Evolutionary conservation across 139 green algal species (phyloP).

Genomic region (Closterium sp.): DNA sequence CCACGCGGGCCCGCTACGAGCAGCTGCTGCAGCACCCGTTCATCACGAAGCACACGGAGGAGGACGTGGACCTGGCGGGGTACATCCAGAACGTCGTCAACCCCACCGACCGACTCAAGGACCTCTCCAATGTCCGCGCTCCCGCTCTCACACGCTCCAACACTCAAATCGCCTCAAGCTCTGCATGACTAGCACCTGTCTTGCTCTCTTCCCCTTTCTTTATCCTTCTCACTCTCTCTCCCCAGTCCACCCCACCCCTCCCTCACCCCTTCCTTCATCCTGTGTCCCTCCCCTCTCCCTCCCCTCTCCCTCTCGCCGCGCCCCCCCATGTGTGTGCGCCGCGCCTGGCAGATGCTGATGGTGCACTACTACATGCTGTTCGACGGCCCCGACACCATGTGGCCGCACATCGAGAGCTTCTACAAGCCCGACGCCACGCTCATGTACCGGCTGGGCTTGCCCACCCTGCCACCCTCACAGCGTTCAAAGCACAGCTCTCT

Average conservation of each 20-base stretch:
- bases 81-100: constrained; percentile 50
- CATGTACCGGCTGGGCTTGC: no score
- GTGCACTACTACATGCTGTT: constrained; percentile 53
- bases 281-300: no score
- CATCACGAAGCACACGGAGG: constrained; percentile 37
- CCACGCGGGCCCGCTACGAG: background rate
- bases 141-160: background rate
- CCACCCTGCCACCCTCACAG: background rate
- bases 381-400: constrained; percentile 25
- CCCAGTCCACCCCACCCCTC: no score
- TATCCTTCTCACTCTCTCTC: background rate
- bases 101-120: constrained; percentile 41
- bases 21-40: constrained; percentile 55
- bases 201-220: no score
- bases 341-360: constrained; percentile 42
- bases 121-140: constrained; percentile 35
- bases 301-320: no score
- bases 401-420: constrained; percentile 40
- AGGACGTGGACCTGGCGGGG: constrained; percentile 20
- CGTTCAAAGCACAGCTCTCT: no score
- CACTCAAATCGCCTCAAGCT: background rate
- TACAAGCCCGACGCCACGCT: constrained; percentile 30
- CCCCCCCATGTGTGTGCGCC: no score
- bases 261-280: background rate
- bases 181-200: background rate